These are phyloP conservation scores for Digitaria exilis DNA, from an alignment of 202 grass and related monocot genomes.

Conservation along the genomic window DNA sequence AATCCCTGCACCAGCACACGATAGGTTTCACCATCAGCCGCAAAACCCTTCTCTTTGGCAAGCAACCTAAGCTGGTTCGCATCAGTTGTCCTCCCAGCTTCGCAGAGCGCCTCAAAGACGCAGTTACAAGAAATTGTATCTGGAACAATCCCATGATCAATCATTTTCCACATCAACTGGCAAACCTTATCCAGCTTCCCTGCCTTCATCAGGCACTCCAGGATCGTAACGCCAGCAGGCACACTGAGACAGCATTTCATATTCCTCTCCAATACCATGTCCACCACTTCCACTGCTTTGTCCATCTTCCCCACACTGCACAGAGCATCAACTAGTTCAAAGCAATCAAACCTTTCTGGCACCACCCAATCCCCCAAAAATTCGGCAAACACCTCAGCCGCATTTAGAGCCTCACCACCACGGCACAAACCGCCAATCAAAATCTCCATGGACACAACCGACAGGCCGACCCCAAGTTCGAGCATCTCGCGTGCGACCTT, in stretches of 20 bases:
- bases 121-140: slow-evolving; percentile 67
- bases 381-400: slow-evolving; percentile 59
- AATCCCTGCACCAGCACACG: slow-evolving; percentile 73
- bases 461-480: slow-evolving; percentile 60
- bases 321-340: slow-evolving; percentile 58
- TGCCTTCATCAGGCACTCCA: slow-evolving; percentile 55
- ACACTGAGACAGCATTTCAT: slow-evolving; percentile 48
- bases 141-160: slow-evolving; percentile 55
- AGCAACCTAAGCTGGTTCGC: slow-evolving; percentile 55
- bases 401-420: slow-evolving; percentile 43
- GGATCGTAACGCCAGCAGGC: slow-evolving; percentile 58
- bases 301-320: slow-evolving; percentile 48
- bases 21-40: slow-evolving; percentile 56
- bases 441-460: slow-evolving; percentile 69
- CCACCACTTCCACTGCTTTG: slow-evolving; percentile 58
- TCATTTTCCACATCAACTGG: slow-evolving; percentile 58
- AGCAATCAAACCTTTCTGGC: slow-evolving; percentile 69
- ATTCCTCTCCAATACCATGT: slow-evolving; percentile 55
- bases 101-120: slow-evolving; percentile 73
- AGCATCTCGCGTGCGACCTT: slow-evolving; percentile 80
- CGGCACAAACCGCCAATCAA: slow-evolving; percentile 61
- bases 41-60: slow-evolving; percentile 64
- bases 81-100: slow-evolving; percentile 58
- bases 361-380: slow-evolving; percentile 48
- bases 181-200: slow-evolving; percentile 53